Evolutionary conservation across 805 yeast genomes (phyloP).

Genomic region (Starmerella apicola): DNA sequence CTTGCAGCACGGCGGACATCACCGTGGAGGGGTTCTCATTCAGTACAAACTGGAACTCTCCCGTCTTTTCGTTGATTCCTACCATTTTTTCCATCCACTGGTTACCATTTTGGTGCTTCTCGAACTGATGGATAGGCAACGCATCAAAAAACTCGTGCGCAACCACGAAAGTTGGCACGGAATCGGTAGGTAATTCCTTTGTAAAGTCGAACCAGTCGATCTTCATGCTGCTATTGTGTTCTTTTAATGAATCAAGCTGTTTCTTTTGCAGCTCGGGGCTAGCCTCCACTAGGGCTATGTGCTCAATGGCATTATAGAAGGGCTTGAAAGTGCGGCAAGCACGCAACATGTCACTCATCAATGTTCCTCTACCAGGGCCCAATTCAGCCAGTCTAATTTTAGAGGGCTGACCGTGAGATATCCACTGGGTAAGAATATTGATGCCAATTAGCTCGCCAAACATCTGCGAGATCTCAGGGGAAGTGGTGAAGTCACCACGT

Average conservation of each 20-base stretch:
- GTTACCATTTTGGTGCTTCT: slow-evolving; percentile 40
- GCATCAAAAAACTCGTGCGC: slow-evolving; percentile 89
- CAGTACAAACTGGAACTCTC: slow-evolving; percentile 12
- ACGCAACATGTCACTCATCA: slow-evolving; percentile 52
- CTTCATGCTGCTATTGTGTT: slow-evolving; percentile 35
- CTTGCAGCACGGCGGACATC: slow-evolving; percentile 12
- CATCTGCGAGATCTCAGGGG: slow-evolving; percentile 78
- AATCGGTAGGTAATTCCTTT: slow-evolving; percentile 26
- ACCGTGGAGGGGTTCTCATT: slow-evolving; percentile 5
- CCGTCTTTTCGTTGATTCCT: slow-evolving; percentile 31
- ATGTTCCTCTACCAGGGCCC: slow-evolving; percentile 79
- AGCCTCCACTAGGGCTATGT: slow-evolving; percentile 55
- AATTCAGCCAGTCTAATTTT: slow-evolving; percentile 51
- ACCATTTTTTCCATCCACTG: slow-evolving; percentile 66
- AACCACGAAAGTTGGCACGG: slow-evolving; percentile 45
- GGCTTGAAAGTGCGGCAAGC: slow-evolving; percentile 22
- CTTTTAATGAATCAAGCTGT: slow-evolving; percentile 42
- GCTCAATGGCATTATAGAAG: slow-evolving; percentile 28
- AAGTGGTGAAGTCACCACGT: slow-evolving; percentile 67
- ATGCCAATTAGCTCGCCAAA: slow-evolving; percentile 78
- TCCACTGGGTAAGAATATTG: slow-evolving; percentile 47
- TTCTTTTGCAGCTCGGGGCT: slow-evolving; percentile 48
- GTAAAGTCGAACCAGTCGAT: slow-evolving; percentile 31
- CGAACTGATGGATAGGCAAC: slow-evolving; percentile 60
- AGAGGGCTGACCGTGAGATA: slow-evolving; percentile 41